These are phyloP conservation scores for Pseudisothecium myosuroides DNA, from an alignment of 225 moss, liverwort and hornwort species.

Conservation along the genomic window DNA sequence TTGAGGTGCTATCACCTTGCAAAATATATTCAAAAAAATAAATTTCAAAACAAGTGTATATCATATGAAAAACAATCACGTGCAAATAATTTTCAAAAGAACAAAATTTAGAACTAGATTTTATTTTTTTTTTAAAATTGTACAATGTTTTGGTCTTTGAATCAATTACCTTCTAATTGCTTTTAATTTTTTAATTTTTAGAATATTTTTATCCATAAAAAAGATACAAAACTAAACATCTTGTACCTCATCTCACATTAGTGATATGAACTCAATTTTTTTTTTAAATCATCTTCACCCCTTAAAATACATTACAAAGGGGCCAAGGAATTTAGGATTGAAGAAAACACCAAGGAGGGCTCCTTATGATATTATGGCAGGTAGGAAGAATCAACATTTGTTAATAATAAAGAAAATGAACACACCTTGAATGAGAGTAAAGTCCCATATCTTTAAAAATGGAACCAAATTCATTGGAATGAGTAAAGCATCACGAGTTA, in stretches of 20 bases:
- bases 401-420: neutral
- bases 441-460: neutral
- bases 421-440: neutral
- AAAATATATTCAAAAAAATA: neutral
- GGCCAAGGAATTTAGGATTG: neutral
- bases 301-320: neutral
- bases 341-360: neutral
- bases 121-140: too few relatives aligned
- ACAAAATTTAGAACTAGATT: neutral
- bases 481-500: neutral
- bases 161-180: neutral
- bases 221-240: neutral
- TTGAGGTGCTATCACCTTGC: neutral
- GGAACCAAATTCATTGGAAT: neutral
- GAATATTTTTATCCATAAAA: neutral
- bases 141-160: neutral
- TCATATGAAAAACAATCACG: neutral
- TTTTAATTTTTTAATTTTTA: neutral
- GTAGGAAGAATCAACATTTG: neutral
- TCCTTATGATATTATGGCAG: neutral
- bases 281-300: neutral
- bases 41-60: accelerated
- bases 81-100: neutral
- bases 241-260: too few relatives aligned
- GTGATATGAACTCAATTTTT: neutral